Conservation (phyloP, 192 early-diverging fungal species). For the Allomyces javanicus region DNA sequence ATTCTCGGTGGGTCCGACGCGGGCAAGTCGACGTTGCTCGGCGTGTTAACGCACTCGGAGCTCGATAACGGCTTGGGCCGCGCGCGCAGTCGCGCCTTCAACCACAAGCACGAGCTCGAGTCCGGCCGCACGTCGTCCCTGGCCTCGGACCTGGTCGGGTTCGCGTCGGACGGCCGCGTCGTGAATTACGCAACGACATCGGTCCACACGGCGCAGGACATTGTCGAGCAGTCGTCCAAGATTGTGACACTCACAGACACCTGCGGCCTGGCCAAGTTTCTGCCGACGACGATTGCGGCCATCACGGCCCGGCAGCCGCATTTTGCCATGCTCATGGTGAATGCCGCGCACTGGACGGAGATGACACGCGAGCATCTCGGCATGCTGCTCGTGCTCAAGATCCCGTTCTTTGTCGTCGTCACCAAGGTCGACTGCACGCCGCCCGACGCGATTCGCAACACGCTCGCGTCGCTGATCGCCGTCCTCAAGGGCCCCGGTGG, state of each 20-base stretch:
- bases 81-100: slow-evolving; percentile 58
- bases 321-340: slow-evolving; percentile 66
- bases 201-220: slow-evolving; percentile 55
- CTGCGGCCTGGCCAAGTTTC: slow-evolving; percentile 71
- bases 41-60: slow-evolving; percentile 58
- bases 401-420: slow-evolving; percentile 66
- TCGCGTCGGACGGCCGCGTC: slow-evolving; percentile 40
- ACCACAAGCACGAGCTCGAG: slow-evolving; percentile 82
- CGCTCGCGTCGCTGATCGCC: slow-evolving; percentile 26
- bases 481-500: slow-evolving; percentile 21
- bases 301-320: slow-evolving; percentile 74
- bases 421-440: slow-evolving; percentile 66
- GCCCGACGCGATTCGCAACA: slow-evolving; percentile 19
- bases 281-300: slow-evolving; percentile 79
- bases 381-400: slow-evolving; percentile 51
- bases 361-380: slow-evolving; percentile 64
- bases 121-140: slow-evolving; percentile 81
- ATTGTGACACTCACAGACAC: slow-evolving; percentile 73
- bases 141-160: slow-evolving; percentile 69
- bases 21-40: slow-evolving; percentile 71
- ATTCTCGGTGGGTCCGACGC: slow-evolving; percentile 63
- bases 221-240: slow-evolving; percentile 49
- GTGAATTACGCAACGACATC: slow-evolving; percentile 56
- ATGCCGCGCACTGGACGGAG: slow-evolving; percentile 33
- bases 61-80: slow-evolving; percentile 72